Conservation (phyloP, 805 yeast genomes). For the Barnettozyma sp. region DNA sequence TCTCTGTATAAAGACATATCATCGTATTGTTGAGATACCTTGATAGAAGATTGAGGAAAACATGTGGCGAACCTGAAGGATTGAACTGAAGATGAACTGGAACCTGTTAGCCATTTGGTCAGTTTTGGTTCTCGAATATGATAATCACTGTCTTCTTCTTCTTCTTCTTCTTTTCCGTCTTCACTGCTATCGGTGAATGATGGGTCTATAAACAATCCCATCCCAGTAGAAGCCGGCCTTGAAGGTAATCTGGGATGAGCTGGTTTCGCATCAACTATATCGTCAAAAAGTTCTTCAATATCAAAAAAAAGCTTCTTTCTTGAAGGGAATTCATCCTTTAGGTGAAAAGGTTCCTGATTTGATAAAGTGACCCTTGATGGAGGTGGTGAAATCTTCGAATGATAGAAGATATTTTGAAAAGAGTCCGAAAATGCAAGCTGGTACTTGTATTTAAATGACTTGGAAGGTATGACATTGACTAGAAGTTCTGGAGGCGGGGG, state of each 20-base stretch:
- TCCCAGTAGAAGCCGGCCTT: slow-evolving; percentile 1
- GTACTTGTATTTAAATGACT: slow-evolving; percentile 40
- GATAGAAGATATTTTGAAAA: slow-evolving; percentile 25
- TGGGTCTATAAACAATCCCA: slow-evolving; percentile 1
- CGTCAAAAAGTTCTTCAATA: slow-evolving; percentile 5
- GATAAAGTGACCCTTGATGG: slow-evolving; percentile 13
- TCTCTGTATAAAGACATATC: too few relatives aligned
- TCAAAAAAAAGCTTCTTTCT: slow-evolving; percentile 6
- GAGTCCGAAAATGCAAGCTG: slow-evolving; percentile 40
- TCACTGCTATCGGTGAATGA: background rate
- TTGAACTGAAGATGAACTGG: slow-evolving; percentile 1
- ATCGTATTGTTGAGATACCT: too few relatives aligned
- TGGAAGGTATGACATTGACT: slow-evolving; percentile 37
- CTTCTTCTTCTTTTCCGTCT: background rate
- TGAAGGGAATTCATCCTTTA: background rate
- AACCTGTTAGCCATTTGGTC: slow-evolving; percentile 4
- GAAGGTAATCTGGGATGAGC: slow-evolving; percentile 8
- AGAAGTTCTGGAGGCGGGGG: slow-evolving; percentile 41
- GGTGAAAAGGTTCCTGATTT: background rate
- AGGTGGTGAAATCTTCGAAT: slow-evolving; percentile 15
- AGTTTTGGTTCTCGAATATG: slow-evolving; percentile 2
- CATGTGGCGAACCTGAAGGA: background rate
- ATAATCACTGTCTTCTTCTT: slow-evolving; percentile 3
- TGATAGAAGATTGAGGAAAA: slow-evolving; percentile 1
- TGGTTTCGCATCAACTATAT: slow-evolving; percentile 1